Evolutionary conservation across 2,329 filamentous ascomycete species (phyloP).

Genomic region (Blastomyces parvus): DNA sequence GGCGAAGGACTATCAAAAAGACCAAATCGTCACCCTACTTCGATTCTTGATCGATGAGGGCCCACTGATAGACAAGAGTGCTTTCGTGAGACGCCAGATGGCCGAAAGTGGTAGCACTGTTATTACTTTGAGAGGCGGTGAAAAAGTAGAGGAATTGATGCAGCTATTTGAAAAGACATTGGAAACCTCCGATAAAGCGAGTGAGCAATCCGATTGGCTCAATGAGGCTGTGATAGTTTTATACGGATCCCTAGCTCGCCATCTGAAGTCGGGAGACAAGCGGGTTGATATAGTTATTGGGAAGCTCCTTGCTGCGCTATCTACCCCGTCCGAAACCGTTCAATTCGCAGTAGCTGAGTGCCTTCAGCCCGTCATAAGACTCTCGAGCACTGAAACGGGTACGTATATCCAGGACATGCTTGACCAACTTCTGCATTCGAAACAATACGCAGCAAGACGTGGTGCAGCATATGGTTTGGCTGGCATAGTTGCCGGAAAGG

Average conservation of each 20-base stretch:
- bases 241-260: constrained; percentile 85
- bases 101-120: constrained; percentile 76
- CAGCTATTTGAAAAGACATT: constrained; percentile 78
- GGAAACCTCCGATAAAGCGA: constrained; percentile 74
- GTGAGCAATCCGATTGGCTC: constrained; percentile 73
- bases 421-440: constrained; percentile 72
- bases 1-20: constrained; percentile 56
- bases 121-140: constrained; percentile 70
- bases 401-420: constrained; percentile 74
- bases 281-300: constrained; percentile 84
- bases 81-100: constrained; percentile 76
- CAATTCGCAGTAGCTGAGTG: constrained; percentile 95
- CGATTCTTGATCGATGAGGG: constrained; percentile 77
- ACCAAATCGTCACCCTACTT: constrained; percentile 67
- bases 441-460: constrained; percentile 84
- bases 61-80: constrained; percentile 74
- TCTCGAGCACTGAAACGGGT: constrained; percentile 65
- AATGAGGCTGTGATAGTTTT: constrained; percentile 97
- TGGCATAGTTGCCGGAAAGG: constrained; percentile 80
- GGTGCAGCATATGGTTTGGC: constrained; percentile 92
- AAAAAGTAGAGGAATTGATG: constrained; percentile 83
- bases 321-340: constrained; percentile 90
- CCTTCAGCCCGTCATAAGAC: constrained; percentile 77
- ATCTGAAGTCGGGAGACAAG: constrained; percentile 73
- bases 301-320: constrained; percentile 73